Percentiles rank a stretch among this genome's conserved stretches.
These are phyloP conservation scores for Penicillium malachiteum DNA, from an alignment of 495 filamentous ascomycete genomes.

Conservation along the genomic window DNA sequence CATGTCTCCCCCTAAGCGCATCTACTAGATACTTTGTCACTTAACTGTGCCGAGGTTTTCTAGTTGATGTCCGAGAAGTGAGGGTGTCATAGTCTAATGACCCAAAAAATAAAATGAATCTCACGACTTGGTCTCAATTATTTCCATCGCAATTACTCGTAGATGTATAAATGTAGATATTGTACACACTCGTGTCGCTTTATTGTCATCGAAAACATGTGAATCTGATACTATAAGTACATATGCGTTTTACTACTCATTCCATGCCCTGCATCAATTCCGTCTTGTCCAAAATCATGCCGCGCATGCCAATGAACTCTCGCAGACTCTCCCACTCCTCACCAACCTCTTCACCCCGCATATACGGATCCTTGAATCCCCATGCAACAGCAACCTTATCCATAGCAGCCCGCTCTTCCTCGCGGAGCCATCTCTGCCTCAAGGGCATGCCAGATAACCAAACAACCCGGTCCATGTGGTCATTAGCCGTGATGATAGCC, in stretches of 20 bases:
- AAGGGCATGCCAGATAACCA: conserved; percentile 82
- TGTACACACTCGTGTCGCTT: not conserved
- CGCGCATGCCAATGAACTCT: conserved; percentile 74
- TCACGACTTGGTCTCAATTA: conserved; percentile 31
- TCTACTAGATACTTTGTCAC: conserved; percentile 70
- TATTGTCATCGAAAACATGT: not conserved
- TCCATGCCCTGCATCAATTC: conserved; percentile 93
- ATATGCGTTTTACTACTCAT: conserved; percentile 25
- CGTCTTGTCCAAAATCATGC: conserved; percentile 85
- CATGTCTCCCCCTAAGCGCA: conserved; percentile 95
- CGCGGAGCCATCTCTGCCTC: conserved; percentile 81
- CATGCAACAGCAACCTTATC: conserved; percentile 84
- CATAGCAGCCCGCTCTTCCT: conserved; percentile 87
- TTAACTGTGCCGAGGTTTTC: conserved; percentile 31
- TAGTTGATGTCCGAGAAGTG: conserved; percentile 24
- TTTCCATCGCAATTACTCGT: not conserved
- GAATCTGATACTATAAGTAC: conserved; percentile 9
- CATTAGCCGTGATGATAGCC: conserved; percentile 80
- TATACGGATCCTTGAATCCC: conserved; percentile 80
- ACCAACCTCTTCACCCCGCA: conserved; percentile 86
- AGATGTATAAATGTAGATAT: not conserved
- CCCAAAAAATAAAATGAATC: conserved; percentile 36
- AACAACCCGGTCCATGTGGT: conserved; percentile 89
- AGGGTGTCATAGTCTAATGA: conserved; percentile 36
- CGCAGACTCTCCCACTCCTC: conserved; percentile 81